phyloP scores from a whole-genome alignment of 768 basidiomycete species.

The Hydnum rufescens region DNA sequence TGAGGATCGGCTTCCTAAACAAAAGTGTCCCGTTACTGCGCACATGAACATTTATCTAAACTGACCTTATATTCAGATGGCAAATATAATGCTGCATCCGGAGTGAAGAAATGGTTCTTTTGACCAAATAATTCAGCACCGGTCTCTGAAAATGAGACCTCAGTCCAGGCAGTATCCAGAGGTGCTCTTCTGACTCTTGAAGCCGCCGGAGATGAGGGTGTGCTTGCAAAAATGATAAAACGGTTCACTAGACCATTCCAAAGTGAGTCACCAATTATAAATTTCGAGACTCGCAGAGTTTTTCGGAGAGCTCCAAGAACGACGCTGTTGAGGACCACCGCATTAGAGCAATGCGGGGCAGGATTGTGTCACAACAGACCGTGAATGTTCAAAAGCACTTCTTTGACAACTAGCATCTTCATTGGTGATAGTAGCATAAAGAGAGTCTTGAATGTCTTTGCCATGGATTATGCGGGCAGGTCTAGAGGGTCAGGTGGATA shows the following conservation, averaged over 20 bases:
- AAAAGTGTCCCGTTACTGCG: neutral
- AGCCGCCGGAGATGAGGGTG: neutral
- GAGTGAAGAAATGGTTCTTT: neutral
- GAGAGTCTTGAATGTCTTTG: neutral
- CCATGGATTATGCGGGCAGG: neutral
- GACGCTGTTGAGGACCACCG: neutral
- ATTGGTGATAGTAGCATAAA: neutral
- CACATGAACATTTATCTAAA: neutral
- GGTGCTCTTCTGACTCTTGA: neutral
- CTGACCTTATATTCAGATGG: neutral
- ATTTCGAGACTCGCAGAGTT: neutral
- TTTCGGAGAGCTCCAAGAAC: neutral
- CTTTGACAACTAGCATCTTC: neutral
- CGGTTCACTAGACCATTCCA: neutral
- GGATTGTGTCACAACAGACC: neutral
- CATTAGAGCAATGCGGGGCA: neutral
- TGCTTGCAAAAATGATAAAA: neutral
- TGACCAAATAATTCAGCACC: neutral
- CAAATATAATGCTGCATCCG: no score
- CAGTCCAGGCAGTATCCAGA: neutral
- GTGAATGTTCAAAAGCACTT: neutral
- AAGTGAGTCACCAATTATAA: neutral
- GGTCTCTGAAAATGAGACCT: neutral
- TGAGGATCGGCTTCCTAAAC: no score
- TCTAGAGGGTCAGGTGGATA: neutral